Evolutionary conservation across 768 basidiomycete genomes (phyloP).

Genomic region (Baorangia bicolor): DNA sequence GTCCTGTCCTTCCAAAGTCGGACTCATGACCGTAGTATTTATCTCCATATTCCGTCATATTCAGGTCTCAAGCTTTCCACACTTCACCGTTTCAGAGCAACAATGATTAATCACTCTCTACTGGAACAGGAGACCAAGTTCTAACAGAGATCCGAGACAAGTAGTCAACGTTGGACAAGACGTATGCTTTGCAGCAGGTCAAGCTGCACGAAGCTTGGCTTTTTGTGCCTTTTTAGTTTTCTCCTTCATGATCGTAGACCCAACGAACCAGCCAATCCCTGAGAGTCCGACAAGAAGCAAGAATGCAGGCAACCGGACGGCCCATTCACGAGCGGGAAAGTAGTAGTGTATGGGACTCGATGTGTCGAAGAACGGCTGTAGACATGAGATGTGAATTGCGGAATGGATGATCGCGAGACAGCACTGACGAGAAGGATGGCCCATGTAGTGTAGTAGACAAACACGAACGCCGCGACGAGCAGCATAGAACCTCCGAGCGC

Average conservation of each 20-base stretch:
- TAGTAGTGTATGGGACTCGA: slow-evolving; percentile 70
- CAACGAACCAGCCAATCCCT: slow-evolving; percentile 81
- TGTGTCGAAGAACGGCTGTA: slow-evolving; percentile 77
- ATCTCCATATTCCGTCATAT: too few relatives aligned
- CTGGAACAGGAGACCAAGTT: not conserved
- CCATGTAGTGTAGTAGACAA: slow-evolving; percentile 92
- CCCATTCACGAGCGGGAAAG: slow-evolving; percentile 94
- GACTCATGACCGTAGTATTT: not conserved
- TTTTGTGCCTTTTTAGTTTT: slow-evolving; percentile 66
- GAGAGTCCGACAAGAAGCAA: slow-evolving; percentile 77
- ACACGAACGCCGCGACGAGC: slow-evolving; percentile 69
- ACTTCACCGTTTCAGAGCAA: not conserved
- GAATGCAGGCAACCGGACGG: slow-evolving; percentile 80
- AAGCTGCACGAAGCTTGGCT: slow-evolving; percentile 61
- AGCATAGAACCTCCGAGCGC: slow-evolving; percentile 78
- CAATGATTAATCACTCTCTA: not conserved
- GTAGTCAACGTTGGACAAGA: not conserved
- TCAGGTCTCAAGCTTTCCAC: not conserved
- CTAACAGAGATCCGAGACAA: too few relatives aligned
- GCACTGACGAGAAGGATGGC: slow-evolving; percentile 75
- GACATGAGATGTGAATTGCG: slow-evolving; percentile 7
- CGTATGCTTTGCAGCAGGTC: slow-evolving; percentile 14
- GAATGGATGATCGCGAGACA: not conserved
- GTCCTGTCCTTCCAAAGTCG: not conserved
- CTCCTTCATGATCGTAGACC: slow-evolving; percentile 71